A percentile compares a stretch with the other conserved stretches of the same genome.
Evolutionary conservation across 2,329 filamentous ascomycete species (phyloP).

Genomic region (Hysterium pulicare): DNA sequence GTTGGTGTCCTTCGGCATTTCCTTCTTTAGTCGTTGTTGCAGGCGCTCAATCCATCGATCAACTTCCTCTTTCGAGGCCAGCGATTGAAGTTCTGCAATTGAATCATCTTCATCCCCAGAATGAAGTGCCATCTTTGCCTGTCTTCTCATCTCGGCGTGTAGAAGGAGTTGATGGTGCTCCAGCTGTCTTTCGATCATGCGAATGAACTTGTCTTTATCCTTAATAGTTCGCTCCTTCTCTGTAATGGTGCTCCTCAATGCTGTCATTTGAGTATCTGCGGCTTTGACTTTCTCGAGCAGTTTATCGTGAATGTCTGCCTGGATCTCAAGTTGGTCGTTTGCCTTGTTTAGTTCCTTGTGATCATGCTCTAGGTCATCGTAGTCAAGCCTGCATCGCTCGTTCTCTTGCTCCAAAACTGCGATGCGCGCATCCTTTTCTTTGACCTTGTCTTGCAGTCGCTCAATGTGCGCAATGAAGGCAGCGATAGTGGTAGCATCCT

Average conservation of each 20-base stretch:
- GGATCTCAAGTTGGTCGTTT: constrained; percentile 14
- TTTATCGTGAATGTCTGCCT: constrained; percentile 27
- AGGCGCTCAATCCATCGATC: constrained; percentile 34
- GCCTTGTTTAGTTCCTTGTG: constrained; percentile 12
- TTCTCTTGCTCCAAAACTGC: constrained; percentile 22
- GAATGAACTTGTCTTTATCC: constrained; percentile 25
- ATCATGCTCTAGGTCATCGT: constrained; percentile 20
- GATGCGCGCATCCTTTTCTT: constrained; percentile 25
- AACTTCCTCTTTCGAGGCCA: constrained; percentile 32
- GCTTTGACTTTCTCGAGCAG: constrained; percentile 24
- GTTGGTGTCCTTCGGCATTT: constrained; percentile 11
- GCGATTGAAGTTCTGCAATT: constrained; percentile 24
- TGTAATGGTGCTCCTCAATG: constrained; percentile 26
- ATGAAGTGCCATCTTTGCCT: constrained; percentile 27
- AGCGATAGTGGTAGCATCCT: constrained; percentile 21
- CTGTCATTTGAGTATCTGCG: constrained; percentile 26
- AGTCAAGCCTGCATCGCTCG: constrained; percentile 15
- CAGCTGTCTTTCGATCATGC: constrained; percentile 32
- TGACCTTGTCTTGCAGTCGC: constrained; percentile 30
- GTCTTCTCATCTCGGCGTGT: constrained; percentile 39
- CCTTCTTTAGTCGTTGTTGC: constrained; percentile 28
- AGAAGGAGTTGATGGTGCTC: constrained; percentile 40
- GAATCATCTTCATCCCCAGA: constrained; percentile 19
- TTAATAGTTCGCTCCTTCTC: constrained; percentile 11
- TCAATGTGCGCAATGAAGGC: constrained; percentile 27